These are phyloP conservation scores for Cytospora schulzeri DNA, from an alignment of 2,329 filamentous ascomycete species.

Conservation along the genomic window DNA sequence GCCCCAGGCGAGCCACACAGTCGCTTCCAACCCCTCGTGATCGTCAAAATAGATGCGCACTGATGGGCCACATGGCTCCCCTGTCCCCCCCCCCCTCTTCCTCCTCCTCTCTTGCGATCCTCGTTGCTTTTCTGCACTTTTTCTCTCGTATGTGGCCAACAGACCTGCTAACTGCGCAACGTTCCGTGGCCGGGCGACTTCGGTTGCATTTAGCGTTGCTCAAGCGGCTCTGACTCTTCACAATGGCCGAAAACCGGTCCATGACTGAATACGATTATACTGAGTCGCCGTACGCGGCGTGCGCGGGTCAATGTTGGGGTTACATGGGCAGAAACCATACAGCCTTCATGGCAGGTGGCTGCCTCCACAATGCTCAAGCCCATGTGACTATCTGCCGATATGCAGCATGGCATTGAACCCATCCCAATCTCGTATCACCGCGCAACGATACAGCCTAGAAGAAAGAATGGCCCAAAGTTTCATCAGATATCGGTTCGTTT, in stretches of 20 bases:
- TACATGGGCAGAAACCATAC: background rate
- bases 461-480: background rate
- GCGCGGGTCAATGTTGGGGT: background rate
- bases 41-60: constrained; percentile 3
- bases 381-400: background rate
- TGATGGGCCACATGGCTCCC: constrained; percentile 24
- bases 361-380: constrained; percentile 7
- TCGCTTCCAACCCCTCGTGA: constrained; percentile 6
- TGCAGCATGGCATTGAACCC: constrained; percentile 1
- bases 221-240: too few relatives aligned
- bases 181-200: too few relatives aligned
- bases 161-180: background rate
- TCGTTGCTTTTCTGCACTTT: background rate
- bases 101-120: background rate
- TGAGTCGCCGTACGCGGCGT: background rate
- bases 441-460: background rate
- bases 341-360: constrained; percentile 1
- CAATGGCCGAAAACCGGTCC: too few relatives aligned
- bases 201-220: too few relatives aligned
- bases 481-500: background rate
- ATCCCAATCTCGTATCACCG: background rate
- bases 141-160: background rate
- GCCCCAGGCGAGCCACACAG: constrained; percentile 3
- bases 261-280: background rate
- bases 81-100: constrained; percentile 17